Conservation (phyloP, 1,139 yeast genomes). For the Meyerozyma carpophila region DNA sequence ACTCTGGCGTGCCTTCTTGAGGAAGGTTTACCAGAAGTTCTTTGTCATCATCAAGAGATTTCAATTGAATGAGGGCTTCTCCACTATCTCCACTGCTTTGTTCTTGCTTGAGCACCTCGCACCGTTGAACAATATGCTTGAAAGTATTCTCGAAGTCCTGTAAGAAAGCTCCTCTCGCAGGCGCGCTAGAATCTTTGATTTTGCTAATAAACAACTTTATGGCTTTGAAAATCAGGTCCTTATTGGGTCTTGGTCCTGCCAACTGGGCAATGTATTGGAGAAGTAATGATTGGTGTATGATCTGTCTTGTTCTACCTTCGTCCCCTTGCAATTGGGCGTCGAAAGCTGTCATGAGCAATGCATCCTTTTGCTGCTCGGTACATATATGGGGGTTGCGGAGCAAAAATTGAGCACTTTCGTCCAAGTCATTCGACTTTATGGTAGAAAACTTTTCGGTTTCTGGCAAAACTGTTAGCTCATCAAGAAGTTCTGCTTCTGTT, state of each 20-base stretch:
- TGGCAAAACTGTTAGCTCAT: constrained; percentile 37
- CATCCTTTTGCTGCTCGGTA: constrained; percentile 83
- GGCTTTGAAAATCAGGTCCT: constrained; percentile 43
- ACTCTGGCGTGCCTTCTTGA: constrained; percentile 40
- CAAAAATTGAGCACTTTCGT: constrained; percentile 47
- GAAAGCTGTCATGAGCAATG: constrained; percentile 88
- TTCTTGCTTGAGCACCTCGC: constrained; percentile 56
- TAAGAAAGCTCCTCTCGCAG: constrained; percentile 61
- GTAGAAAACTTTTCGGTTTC: constrained; percentile 65
- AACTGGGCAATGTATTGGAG: constrained; percentile 73
- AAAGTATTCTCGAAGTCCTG: constrained; percentile 71
- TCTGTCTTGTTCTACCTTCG: constrained; percentile 45
- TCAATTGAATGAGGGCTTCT: constrained; percentile 79
- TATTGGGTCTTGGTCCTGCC: constrained; percentile 32
- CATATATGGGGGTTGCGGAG: constrained; percentile 63
- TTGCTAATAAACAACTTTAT: constrained; percentile 67
- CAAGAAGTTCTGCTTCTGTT: constrained; percentile 22
- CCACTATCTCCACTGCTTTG: constrained; percentile 40
- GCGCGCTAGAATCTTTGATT: constrained; percentile 47
- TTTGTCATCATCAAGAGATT: constrained; percentile 80
- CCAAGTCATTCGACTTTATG: constrained; percentile 45
- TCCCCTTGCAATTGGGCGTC: constrained; percentile 70
- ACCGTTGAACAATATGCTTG: constrained; percentile 68
- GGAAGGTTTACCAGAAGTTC: constrained; percentile 75
- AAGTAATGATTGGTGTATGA: constrained; percentile 75